Conservation (phyloP, 768 basidiomycete genomes). For the Leccinum subtestaceum region DNA sequence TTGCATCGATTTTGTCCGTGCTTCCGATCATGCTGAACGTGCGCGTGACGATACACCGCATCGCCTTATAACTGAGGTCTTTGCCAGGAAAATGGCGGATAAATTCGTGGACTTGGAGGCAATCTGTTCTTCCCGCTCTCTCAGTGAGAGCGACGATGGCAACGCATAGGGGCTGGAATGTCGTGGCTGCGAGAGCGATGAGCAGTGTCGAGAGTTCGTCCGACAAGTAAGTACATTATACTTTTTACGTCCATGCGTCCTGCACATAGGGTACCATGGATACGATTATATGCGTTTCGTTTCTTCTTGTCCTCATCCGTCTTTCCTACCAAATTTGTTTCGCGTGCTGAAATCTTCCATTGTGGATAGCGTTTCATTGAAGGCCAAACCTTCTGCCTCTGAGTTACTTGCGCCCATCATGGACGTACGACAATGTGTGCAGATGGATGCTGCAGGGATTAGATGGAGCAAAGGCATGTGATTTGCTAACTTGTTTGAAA, state of each 20-base stretch:
- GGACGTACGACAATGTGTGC: constrained; percentile 75
- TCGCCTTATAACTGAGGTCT: constrained; percentile 9
- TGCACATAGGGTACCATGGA: background rate
- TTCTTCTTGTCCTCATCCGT: too few species aligned
- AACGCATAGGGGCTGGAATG: background rate
- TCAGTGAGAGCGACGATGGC: too few species aligned
- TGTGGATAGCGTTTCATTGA: constrained; percentile 69
- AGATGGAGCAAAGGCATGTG: constrained; percentile 17
- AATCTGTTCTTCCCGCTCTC: constrained; percentile 1
- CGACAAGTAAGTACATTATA: constrained; percentile 57
- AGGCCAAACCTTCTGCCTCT: constrained; percentile 63
- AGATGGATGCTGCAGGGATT: constrained; percentile 53
- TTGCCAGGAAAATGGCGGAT: constrained; percentile 3
- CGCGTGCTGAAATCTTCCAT: constrained; percentile 13
- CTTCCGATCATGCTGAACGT: constrained; percentile 58
- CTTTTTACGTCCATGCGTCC: background rate
- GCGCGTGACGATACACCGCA: constrained; percentile 40
- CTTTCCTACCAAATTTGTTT: background rate
- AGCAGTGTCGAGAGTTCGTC: constrained; percentile 52
- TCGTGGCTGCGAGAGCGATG: too few species aligned
- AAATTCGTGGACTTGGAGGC: constrained; percentile 25
- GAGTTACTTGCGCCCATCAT: constrained; percentile 68
- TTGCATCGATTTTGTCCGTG: constrained; percentile 68
- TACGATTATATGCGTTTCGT: background rate
- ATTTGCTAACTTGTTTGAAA: background rate